These are phyloP conservation scores for Aspergillus tanneri DNA, from an alignment of 2,329 filamentous ascomycete species.

Conservation along the genomic window DNA sequence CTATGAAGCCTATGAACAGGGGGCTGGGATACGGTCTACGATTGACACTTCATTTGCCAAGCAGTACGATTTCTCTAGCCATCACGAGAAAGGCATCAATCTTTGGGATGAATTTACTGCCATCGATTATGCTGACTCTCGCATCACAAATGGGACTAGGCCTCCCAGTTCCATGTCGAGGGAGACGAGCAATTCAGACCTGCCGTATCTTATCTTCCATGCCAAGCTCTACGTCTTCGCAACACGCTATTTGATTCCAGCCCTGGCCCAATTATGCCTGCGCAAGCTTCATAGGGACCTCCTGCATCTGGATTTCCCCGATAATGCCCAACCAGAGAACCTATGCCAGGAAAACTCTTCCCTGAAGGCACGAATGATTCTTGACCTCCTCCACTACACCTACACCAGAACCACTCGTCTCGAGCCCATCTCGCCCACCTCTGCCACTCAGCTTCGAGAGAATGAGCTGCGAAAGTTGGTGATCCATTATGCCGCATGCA, in stretches of 20 bases:
- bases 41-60: slow-evolving; percentile 41
- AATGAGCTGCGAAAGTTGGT: slow-evolving; percentile 43
- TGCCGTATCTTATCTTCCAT: slow-evolving; percentile 44
- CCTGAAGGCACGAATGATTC: slow-evolving; percentile 35
- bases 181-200: slow-evolving; percentile 19
- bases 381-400: slow-evolving; percentile 41
- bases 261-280: slow-evolving; percentile 41
- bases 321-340: slow-evolving; percentile 14
- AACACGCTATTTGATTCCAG: slow-evolving; percentile 42
- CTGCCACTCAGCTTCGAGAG: slow-evolving; percentile 38
- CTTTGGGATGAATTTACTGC: slow-evolving; percentile 42
- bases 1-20: neutral
- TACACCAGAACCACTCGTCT: slow-evolving; percentile 42
- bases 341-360: slow-evolving; percentile 26
- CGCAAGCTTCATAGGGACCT: slow-evolving; percentile 42
- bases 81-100: slow-evolving; percentile 32
- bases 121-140: slow-evolving; percentile 36
- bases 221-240: slow-evolving; percentile 47
- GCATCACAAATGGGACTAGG: slow-evolving; percentile 10
- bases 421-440: slow-evolving; percentile 39
- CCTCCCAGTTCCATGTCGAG: slow-evolving; percentile 11
- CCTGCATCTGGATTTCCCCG: slow-evolving; percentile 30
- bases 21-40: slow-evolving; percentile 11
- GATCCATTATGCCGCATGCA: slow-evolving; percentile 43
- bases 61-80: slow-evolving; percentile 30